These are phyloP conservation scores for Fusarium euwallaceae DNA, from an alignment of 2,329 filamentous ascomycete species.

Conservation along the genomic window DNA sequence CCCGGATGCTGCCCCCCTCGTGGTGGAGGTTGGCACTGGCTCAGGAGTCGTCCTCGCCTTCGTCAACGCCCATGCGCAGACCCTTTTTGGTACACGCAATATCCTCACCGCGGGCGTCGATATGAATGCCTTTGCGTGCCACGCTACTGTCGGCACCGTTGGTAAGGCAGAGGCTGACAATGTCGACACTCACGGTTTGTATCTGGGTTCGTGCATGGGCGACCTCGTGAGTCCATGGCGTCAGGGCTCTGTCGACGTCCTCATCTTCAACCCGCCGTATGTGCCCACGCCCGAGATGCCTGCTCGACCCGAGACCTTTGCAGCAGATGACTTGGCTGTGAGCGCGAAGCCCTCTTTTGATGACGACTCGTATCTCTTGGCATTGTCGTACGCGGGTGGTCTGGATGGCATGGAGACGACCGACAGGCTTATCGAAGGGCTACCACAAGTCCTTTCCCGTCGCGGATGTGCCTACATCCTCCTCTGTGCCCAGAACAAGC, in stretches of 20 bases:
- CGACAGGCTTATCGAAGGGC: slow-evolving; percentile 77
- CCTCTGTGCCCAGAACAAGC: slow-evolving; percentile 91
- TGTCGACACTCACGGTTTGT: slow-evolving; percentile 59
- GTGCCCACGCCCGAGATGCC: slow-evolving; percentile 88
- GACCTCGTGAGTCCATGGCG: slow-evolving; percentile 77
- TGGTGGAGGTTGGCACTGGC: slow-evolving; percentile 90
- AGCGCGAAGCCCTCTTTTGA: slow-evolving; percentile 70
- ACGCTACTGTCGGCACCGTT: slow-evolving; percentile 79
- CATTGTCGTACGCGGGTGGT: slow-evolving; percentile 90
- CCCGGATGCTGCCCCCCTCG: slow-evolving; percentile 65
- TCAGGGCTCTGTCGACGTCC: slow-evolving; percentile 75
- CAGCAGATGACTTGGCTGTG: slow-evolving; percentile 41
- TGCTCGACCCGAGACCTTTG: slow-evolving; percentile 54
- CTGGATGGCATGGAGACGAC: slow-evolving; percentile 95
- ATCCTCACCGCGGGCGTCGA: slow-evolving; percentile 84
- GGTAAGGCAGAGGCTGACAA: slow-evolving; percentile 56
- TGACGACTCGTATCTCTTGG: slow-evolving; percentile 84
- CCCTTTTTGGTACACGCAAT: slow-evolving; percentile 79
- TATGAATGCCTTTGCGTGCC: slow-evolving; percentile 86
- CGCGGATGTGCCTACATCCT: slow-evolving; percentile 90
- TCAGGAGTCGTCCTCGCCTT: slow-evolving; percentile 97
- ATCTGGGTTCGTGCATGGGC: slow-evolving; percentile 75
- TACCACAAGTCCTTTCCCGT: slow-evolving; percentile 73
- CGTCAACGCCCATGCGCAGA: slow-evolving; percentile 77
- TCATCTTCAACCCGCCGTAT: slow-evolving; percentile 98